Percentiles rank a stretch among this genome's conserved stretches.
Evolutionary conservation across 148 eudicot species (phyloP).

Genomic region (Rhododendron ovatum): DNA sequence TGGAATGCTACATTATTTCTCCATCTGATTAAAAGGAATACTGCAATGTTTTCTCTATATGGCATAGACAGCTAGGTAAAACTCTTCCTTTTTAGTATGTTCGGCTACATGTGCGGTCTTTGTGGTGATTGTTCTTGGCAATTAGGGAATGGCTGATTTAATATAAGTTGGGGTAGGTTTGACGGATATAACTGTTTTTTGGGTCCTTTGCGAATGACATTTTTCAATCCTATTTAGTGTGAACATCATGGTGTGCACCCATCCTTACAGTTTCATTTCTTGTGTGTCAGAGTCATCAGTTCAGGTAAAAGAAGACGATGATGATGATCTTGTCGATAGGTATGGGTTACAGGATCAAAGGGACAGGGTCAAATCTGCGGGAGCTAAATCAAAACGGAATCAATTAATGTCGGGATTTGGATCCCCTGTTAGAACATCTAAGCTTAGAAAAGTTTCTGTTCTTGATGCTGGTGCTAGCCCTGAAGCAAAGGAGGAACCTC

Average conservation of each 20-base stretch:
- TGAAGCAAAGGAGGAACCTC: slow-evolving; percentile 39
- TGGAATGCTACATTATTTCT: not conserved
- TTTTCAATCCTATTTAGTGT: not conserved
- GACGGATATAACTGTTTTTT: not conserved
- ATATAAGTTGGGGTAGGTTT: not conserved
- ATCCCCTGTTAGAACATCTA: slow-evolving; percentile 40
- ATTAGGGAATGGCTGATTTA: not conserved
- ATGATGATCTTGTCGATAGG: slow-evolving; percentile 38
- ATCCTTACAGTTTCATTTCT: not conserved
- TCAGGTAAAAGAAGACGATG: slow-evolving; percentile 43
- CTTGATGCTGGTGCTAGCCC: slow-evolving; percentile 29
- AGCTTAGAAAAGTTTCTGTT: slow-evolving; percentile 43
- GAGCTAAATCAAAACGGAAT: slow-evolving; percentile 45
- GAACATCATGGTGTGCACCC: not conserved
- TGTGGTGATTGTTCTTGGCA: not conserved
- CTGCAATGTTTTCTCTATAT: not conserved
- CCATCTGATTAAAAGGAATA: not conserved
- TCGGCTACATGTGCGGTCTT: not conserved
- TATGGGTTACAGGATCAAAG: slow-evolving; percentile 37
- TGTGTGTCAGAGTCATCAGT: slow-evolving; percentile 36
- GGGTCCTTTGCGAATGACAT: not conserved
- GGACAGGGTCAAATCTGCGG: slow-evolving; percentile 41
- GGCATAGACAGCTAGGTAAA: not conserved
- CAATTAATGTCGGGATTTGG: slow-evolving; percentile 23
- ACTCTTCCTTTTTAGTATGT: not conserved